Evolutionary conservation across 2,329 filamentous ascomycete genomes (phyloP).

Genomic region (Aureobasidium subglaciale): DNA sequence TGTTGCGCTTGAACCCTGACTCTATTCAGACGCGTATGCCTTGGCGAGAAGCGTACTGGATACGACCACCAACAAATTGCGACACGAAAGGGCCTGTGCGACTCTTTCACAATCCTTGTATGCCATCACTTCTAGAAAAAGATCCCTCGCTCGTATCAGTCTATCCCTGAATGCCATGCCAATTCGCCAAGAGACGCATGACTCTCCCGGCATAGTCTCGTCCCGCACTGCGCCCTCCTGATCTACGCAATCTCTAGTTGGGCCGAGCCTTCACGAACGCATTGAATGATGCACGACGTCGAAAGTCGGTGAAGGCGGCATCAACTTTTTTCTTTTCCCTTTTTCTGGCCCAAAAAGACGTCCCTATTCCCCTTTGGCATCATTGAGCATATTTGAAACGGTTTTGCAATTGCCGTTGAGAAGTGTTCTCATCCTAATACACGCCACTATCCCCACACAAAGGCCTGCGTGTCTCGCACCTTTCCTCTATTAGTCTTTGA

Average conservation of each 20-base stretch:
- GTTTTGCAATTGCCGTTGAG: not conserved
- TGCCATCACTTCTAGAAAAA: not conserved
- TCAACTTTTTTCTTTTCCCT: not conserved
- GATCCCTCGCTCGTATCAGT: not conserved
- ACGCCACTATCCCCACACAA: constrained; percentile 11
- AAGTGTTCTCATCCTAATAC: constrained; percentile 7
- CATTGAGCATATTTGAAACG: constrained; percentile 8
- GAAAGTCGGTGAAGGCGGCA: constrained; percentile 11
- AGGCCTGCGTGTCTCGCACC: constrained; percentile 8
- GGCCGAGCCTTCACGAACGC: not conserved
- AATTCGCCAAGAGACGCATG: constrained; percentile 9
- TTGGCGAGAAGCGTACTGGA: not conserved
- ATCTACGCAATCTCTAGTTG: not conserved
- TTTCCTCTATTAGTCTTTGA: constrained; percentile 1
- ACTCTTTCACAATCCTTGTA: not conserved
- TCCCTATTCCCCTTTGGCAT: not conserved
- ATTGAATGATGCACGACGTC: not conserved
- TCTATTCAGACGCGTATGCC: not conserved
- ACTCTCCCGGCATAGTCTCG: not conserved
- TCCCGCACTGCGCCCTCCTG: constrained; percentile 3
- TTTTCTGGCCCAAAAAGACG: not conserved
- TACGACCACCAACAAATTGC: not conserved
- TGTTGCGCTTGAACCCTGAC: not conserved
- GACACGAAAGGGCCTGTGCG: constrained; percentile 1
- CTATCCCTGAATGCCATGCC: not conserved